Evolutionary conservation across 495 filamentous ascomycete genomes (phyloP).

Genomic region (Aspergillus nidulans): DNA sequence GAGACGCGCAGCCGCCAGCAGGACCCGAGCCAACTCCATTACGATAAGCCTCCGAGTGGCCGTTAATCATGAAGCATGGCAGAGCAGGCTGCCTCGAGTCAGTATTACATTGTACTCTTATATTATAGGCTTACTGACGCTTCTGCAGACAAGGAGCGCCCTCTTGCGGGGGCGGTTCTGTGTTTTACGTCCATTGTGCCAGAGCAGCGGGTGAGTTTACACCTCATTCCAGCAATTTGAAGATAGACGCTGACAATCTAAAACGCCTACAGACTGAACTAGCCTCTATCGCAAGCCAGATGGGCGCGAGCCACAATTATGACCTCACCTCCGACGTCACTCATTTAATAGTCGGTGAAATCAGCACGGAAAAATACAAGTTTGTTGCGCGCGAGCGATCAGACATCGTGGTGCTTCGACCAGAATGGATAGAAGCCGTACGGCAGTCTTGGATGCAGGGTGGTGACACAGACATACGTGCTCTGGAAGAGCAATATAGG

Average conservation of each 20-base stretch:
- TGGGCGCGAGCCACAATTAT: constrained; percentile 80
- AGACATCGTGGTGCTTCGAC: constrained; percentile 75
- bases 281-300: constrained; percentile 62
- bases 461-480: constrained; percentile 68
- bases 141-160: constrained; percentile 49
- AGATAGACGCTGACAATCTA: not conserved
- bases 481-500: constrained; percentile 57
- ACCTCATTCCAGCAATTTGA: not conserved
- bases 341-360: constrained; percentile 85
- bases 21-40: not conserved
- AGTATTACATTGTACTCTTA: constrained; percentile 12
- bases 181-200: constrained; percentile 87
- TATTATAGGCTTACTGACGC: constrained; percentile 1
- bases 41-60: not conserved
- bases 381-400: constrained; percentile 86
- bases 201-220: constrained; percentile 68
- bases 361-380: constrained; percentile 85
- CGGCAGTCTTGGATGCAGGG: constrained; percentile 77
- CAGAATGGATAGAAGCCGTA: constrained; percentile 81
- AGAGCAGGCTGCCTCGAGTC: constrained; percentile 33
- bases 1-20: not conserved
- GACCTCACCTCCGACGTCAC: constrained; percentile 96
- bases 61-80: constrained; percentile 44
- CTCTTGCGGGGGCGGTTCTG: constrained; percentile 75
- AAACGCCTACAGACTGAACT: constrained; percentile 58